Evolutionary conservation across 495 filamentous ascomycete species (phyloP), one percentile per base, ranked within the genome.

Genomic region (Jackrogersella minutella): DNA sequence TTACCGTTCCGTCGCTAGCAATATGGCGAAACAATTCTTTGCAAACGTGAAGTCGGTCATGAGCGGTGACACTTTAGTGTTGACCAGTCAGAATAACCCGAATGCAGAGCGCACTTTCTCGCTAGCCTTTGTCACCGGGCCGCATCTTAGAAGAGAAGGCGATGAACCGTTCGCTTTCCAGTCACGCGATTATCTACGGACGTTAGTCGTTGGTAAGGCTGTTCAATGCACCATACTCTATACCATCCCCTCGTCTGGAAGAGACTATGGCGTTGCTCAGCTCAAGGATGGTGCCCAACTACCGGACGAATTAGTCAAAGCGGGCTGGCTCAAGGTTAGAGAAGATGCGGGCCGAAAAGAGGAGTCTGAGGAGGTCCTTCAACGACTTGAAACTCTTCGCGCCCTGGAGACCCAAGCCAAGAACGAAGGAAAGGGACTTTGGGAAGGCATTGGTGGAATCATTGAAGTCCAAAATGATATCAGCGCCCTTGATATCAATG

Each of bases 91-190:
- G 73, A 83, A 89, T 71, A 87, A 90, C 74, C 91, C 93, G 61
- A 86, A 88, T 24, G 82, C 83, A 53, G 96, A 98, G 79, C 89
- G 91, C 63, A 89, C 84, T 34, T 84, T 99, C 51, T 96, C 92
- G 64, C 80, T 99, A 50, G 94, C 96, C 49, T 98, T 90, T 80
- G 91, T 97, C 55, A 89, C 90, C 43, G 92, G 92, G 13, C 96
- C 96, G 0, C 87, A 92, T 68, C 76, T 98, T 69, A 87, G 85
- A 79, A 88, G 90, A 74, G 96, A 98, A 61, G 93, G 90, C 58
- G 94, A 98, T 67, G 94, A 98, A 86, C 86, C 90, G 16, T 93
- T 87, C 68, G 93, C 90, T 36, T 98, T 97, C 76, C 88, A 93
- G 77, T 96, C 96, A 40, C 91, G 96, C 55, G 95, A 99, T 73